Evolutionary conservation across 805 yeast genomes (phyloP).

Genomic region (Myxozyma vanderwaltii): DNA sequence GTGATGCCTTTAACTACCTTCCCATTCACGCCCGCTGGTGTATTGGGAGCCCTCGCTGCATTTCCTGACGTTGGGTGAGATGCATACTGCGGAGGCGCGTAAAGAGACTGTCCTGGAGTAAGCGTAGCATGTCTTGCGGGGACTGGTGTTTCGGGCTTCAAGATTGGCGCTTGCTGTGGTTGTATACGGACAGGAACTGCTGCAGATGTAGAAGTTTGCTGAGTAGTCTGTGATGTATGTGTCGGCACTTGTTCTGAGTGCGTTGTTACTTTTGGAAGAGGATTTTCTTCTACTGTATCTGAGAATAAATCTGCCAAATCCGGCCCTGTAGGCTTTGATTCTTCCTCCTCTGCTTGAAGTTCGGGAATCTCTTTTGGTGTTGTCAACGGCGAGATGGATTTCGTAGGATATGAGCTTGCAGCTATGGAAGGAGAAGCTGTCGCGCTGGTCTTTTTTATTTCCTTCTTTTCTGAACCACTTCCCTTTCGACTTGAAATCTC

Average conservation of each 20-base stretch:
- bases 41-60: background rate
- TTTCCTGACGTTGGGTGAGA: background rate
- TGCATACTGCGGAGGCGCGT: background rate
- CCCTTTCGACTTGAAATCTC: conserved; percentile 10
- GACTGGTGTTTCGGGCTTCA: background rate
- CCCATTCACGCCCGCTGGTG: background rate
- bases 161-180: background rate
- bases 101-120: background rate
- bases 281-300: conserved; percentile 14
- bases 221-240: no score
- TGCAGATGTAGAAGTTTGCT: conserved; percentile 5
- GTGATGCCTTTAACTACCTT: background rate
- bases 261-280: no score
- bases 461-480: conserved; percentile 3
- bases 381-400: conserved; percentile 2
- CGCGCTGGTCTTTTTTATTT: background rate
- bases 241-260: no score
- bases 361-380: background rate
- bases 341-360: background rate
- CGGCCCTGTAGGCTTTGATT: conserved; percentile 13
- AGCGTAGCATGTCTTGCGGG: background rate
- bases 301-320: conserved; percentile 27
- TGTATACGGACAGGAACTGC: no score
- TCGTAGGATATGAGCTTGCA: background rate
- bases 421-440: background rate